phyloP scores from a whole-genome alignment of 108 stramenopile species.

The Fragilaria radians region DNA sequence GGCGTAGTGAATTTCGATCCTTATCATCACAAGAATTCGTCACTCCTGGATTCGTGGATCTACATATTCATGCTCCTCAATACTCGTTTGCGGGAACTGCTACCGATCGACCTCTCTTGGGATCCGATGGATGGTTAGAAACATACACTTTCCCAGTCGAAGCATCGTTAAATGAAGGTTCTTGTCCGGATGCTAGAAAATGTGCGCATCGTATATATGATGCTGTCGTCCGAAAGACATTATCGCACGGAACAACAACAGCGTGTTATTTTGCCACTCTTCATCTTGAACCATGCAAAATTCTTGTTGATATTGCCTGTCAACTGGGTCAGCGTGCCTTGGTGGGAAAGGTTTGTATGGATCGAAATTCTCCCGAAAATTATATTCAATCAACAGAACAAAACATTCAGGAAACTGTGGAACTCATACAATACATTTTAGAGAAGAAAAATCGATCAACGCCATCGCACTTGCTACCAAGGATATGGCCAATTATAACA shows the following conservation, averaged over 20 bases:
- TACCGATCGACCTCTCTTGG: conserved; percentile 59
- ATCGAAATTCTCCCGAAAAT: conserved; percentile 50
- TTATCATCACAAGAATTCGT: conserved; percentile 13
- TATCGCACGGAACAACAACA: conserved; percentile 52
- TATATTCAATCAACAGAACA: conserved; percentile 46
- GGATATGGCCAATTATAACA: conserved; percentile 49
- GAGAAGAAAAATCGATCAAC: background rate
- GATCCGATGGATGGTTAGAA: conserved; percentile 51
- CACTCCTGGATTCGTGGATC: conserved; percentile 29
- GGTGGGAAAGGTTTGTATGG: conserved; percentile 80
- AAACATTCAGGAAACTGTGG: conserved; percentile 35
- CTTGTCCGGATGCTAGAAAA: conserved; percentile 8
- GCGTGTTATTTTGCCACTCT: conserved; percentile 58
- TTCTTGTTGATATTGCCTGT: conserved; percentile 43
- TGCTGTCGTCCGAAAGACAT: conserved; percentile 36
- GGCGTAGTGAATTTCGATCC: background rate
- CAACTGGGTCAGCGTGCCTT: conserved; percentile 53
- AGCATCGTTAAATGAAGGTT: conserved; percentile 22
- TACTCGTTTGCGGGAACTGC: conserved; percentile 65
- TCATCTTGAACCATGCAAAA: conserved; percentile 46
- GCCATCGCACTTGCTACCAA: conserved; percentile 2
- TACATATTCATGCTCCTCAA: conserved; percentile 72
- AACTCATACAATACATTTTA: conserved; percentile 33
- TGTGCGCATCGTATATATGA: conserved; percentile 28
- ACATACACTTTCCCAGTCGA: conserved; percentile 71